Evolutionary conservation across 139 green algal genomes (phyloP), one percentile per base, ranked within the genome.

Genomic region (Chlamydomonas applanata): DNA sequence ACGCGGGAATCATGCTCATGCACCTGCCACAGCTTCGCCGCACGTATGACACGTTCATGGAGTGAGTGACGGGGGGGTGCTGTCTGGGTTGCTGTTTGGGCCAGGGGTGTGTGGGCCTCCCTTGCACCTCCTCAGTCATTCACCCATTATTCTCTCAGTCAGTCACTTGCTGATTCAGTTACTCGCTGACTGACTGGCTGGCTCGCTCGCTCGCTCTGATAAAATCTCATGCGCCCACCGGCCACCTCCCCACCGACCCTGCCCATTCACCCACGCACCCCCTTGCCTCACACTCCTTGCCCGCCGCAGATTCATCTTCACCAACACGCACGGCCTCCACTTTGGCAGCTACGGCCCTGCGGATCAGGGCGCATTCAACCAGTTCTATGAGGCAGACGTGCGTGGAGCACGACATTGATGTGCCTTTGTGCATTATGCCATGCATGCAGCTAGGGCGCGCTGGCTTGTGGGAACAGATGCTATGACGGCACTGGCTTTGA

Each of bases 291-390:
- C 25, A 63, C 13, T 7, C 56, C 63, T 24, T 53, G 30, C 35
- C 35, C 63, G 35, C 59, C 62, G 27, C 20, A 34, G 20, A 9
- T 79, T 79, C 66, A 65, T 83, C 53, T 65, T 77, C 4, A 60
- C 52, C 46, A 72, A 79, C 67, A 60, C 68, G n/a, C 11, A 83
- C 13, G 72, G 78, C 36, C 67, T 79, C 45, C 69, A 72, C 67
- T 83, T 79, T 72, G 53, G 59, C 3, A 35, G 32, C 54, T 79
- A 72, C 27, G 79, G 79, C 0, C 79, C 79, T 3, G 75, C 49
- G 9, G 79, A 85, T 66, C 79, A 84, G 61, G 72, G 63, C 46
- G 24, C 34, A 30, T 29, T 78, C 19, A 79, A 80, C 53, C 45
- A 79, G 70, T 79, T 77, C 25, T 60, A 78, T 45, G 53, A 62